phyloP scores from a whole-genome alignment of 129 eudicot species.

The Pseudognaphalium luteoalbum region DNA sequence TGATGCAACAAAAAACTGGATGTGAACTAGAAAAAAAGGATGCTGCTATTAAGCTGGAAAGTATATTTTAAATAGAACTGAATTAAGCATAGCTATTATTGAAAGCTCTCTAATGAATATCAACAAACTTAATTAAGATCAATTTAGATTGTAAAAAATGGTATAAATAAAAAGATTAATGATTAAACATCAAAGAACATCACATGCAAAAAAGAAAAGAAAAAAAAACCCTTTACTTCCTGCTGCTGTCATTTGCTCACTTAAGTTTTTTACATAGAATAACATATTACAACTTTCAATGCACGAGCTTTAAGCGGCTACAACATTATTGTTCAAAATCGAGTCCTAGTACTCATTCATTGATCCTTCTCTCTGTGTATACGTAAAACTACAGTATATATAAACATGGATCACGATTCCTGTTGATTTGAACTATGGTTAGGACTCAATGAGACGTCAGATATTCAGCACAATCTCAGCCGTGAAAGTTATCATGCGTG shows the following conservation, averaged over 20 bases:
- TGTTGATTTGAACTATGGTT: conserved; percentile 20
- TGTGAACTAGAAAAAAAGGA: neutral
- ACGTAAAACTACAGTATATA: conserved; percentile 20
- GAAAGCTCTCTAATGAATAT: neutral
- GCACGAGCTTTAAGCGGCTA: conserved; percentile 6
- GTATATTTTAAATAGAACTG: too few relatives aligned
- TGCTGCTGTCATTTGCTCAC: conserved; percentile 10
- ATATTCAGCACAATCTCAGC: conserved; percentile 9
- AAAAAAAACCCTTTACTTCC: neutral
- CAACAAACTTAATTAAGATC: neutral
- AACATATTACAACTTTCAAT: neutral
- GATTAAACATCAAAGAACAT: neutral
- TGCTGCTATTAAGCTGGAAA: neutral
- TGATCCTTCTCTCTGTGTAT: conserved; percentile 25
- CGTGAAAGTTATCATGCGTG: conserved; percentile 12
- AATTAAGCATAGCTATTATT: neutral
- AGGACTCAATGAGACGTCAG: conserved; percentile 12
- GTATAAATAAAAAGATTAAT: neutral
- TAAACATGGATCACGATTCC: conserved; percentile 17
- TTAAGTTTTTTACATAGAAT: neutral
- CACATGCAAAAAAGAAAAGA: neutral
- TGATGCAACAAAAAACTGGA: neutral
- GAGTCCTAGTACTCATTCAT: neutral
- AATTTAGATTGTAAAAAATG: neutral
- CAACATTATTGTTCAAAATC: conserved; percentile 32